These are phyloP conservation scores for Spinacia oleracea DNA, from an alignment of 179 eudicot species.

Conservation along the genomic window DNA sequence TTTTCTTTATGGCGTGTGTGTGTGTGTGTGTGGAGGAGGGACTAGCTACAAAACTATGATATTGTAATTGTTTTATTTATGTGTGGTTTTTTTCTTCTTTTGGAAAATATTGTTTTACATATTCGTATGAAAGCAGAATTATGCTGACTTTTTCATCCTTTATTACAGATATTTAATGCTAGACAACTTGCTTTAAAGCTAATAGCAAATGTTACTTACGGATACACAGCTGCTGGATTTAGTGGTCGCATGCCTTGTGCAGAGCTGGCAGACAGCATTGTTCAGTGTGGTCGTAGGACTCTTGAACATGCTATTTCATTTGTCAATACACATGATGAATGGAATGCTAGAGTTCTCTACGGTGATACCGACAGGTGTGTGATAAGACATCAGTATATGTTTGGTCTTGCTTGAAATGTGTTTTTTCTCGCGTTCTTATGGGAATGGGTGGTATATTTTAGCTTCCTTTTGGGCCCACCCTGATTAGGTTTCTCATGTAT, in stretches of 20 bases:
- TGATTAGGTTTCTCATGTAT: too few relatives aligned
- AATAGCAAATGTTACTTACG: slow-evolving; percentile 96
- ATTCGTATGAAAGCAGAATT: neutral
- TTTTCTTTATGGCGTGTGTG: too few relatives aligned
- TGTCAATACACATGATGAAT: slow-evolving; percentile 68
- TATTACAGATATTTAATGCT: slow-evolving; percentile 75
- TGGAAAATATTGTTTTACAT: neutral
- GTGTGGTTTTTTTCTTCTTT: neutral
- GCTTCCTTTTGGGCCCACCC: too few relatives aligned
- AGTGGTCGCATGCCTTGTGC: slow-evolving; percentile 99
- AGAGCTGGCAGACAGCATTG: slow-evolving; percentile 96
- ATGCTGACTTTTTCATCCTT: slow-evolving; percentile 5
- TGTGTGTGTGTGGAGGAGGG: too few relatives aligned
- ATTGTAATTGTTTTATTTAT: slow-evolving; percentile 1
- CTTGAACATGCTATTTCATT: slow-evolving; percentile 81
- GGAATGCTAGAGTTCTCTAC: slow-evolving; percentile 90
- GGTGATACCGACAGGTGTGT: slow-evolving; percentile 97
- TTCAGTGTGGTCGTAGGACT: slow-evolving; percentile 97
- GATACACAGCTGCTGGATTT: slow-evolving; percentile 98
- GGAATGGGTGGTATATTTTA: too few relatives aligned
- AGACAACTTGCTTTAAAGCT: slow-evolving; percentile 96
- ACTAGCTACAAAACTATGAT: too few relatives aligned
- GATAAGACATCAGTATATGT: neutral
- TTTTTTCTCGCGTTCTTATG: too few relatives aligned
- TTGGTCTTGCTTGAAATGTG: neutral